Conservation (phyloP, 2,329 filamentous ascomycete species). For the Sporothrix protearum region DNA sequence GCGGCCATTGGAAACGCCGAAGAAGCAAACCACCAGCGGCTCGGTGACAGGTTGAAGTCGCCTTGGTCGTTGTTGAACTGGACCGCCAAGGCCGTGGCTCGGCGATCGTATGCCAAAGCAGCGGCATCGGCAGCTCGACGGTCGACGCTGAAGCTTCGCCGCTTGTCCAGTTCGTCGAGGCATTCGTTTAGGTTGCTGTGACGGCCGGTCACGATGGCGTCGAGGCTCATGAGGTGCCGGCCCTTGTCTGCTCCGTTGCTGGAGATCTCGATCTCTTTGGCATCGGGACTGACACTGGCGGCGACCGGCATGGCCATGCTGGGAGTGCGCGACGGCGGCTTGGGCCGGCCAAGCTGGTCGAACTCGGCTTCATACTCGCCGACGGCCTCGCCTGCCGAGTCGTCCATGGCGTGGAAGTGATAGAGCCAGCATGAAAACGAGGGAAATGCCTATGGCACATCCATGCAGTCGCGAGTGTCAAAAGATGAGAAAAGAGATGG, state of each 20-base stretch:
- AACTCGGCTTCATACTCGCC: background rate
- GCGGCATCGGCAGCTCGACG: background rate
- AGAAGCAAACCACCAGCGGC: constrained; percentile 62
- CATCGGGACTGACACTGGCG: background rate
- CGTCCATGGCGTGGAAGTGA: background rate
- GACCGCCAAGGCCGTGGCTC: background rate
- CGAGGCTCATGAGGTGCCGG: background rate
- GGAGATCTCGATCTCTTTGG: background rate
- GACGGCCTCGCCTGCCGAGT: constrained; percentile 12
- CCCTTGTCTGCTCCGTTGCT: background rate
- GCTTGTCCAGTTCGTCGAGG: background rate
- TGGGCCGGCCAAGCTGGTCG: constrained; percentile 4
- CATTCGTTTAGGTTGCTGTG: background rate
- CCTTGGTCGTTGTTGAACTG: background rate
- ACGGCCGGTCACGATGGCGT: background rate
- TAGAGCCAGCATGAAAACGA: background rate
- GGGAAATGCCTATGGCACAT: background rate
- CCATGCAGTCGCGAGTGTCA: background rate
- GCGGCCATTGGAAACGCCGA: constrained; percentile 73
- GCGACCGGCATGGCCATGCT: background rate
- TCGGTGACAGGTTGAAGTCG: constrained; percentile 31
- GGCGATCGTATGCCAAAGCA: background rate
- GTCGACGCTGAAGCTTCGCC: constrained; percentile 11
- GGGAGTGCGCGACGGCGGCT: background rate
- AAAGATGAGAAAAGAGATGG: background rate